Base-by-base conservation (phyloP, 176 grass and related monocot genomes). In the Oryza glaberrima region DNA sequence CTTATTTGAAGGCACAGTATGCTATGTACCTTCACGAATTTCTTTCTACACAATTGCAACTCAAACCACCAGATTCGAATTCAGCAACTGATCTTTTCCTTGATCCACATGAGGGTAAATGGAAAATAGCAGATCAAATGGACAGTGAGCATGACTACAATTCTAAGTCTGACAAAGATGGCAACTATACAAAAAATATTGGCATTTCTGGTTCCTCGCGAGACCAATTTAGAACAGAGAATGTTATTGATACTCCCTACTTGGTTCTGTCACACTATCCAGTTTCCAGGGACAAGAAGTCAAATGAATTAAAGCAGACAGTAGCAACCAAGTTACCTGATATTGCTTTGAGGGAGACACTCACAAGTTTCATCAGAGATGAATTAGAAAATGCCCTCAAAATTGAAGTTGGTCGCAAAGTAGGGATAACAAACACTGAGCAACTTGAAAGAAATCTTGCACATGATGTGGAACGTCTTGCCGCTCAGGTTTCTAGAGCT, bases 61-160 rank as follows among this genome's bases (percentile, higher is more conserved):
- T 85, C 13, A 77, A 93, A 75, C 32, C 74, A 83, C 80, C 82
- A 20, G 80, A 87, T 73, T 85, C 61, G 22, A 80, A 90, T 82
- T 73, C 68, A 51, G 79, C 92, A 86, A 93, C 92, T 70, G 95
- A 98, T 87, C 87, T 98, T 84, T 86, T 93, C 46, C 96, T 98
- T 36, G 96, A 98, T 60, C 93, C 89, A 51, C 76, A 93, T 81
- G 93, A 98, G 82, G 96, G 93, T 80, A 93, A 85, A 77, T 98
- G 96, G 96, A 98, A 98, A 93, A 88, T 98, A 69, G 82, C 73
- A 83, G 91, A 90, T 76, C 89, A 93, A 75, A 80, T 68, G 44
- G 25, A 70, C 77, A 90, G 40, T 84, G 56, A 43, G 26, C 71
- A 88, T 20, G 81, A 51, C 77, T 58, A 83, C 78, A 70, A 65